Evolutionary conservation across 2,329 filamentous ascomycete species (phyloP).

Genomic region (Clarireedia sp.): DNA sequence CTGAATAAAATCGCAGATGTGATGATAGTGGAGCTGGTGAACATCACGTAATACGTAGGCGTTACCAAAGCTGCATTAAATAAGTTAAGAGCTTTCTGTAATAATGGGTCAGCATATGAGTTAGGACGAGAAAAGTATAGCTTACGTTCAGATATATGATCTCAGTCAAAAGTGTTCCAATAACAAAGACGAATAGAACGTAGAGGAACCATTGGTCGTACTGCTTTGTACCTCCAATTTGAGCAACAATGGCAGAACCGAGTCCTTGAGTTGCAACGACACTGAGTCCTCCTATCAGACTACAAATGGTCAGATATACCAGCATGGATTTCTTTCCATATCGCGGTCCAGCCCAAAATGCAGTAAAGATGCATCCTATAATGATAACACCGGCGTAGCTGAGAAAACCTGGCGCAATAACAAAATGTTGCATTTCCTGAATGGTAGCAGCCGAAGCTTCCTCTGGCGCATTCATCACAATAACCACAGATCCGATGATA

Average conservation of each 20-base stretch:
- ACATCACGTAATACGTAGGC: conserved; percentile 97
- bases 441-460: conserved; percentile 81
- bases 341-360: conserved; percentile 72
- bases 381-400: conserved; percentile 78
- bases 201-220: conserved; percentile 99
- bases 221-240: conserved; percentile 72
- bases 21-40: conserved; percentile 90
- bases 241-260: conserved; percentile 82
- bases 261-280: conserved; percentile 92
- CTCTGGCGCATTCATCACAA: conserved; percentile 85
- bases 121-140: conserved; percentile 18
- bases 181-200: conserved; percentile 81
- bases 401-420: conserved; percentile 80
- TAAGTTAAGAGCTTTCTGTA: conserved; percentile 92
- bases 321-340: conserved; percentile 98
- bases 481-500: conserved; percentile 86
- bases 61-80: conserved; percentile 97
- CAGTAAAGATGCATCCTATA: conserved; percentile 61
- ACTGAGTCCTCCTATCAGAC: conserved; percentile 85
- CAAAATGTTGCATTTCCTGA: conserved; percentile 84
- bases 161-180: conserved; percentile 81
- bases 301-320: conserved; percentile 94
- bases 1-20: conserved; percentile 88
- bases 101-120: too few species aligned
- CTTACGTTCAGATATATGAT: conserved; percentile 93